phyloP scores from a whole-genome alignment of 2,329 filamentous ascomycete species.

The Alternaria infectoria region DNA sequence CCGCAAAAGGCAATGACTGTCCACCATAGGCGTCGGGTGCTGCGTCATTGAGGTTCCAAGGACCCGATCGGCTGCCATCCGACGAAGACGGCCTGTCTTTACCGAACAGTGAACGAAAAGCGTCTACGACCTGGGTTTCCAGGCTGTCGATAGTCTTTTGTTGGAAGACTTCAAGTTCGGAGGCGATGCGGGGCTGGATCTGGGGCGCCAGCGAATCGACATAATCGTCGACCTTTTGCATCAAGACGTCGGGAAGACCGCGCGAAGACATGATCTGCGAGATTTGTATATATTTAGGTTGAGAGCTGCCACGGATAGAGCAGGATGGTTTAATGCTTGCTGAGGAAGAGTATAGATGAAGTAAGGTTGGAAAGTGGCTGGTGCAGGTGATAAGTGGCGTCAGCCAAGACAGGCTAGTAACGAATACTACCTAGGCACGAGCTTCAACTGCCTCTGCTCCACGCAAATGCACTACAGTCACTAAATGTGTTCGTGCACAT shows the following conservation, averaged over 20 bases:
- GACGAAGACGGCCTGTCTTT: slow-evolving; percentile 23
- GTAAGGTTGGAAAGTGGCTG: not conserved
- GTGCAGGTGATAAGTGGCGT: not conserved
- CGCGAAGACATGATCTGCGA: slow-evolving; percentile 23
- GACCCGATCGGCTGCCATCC: slow-evolving; percentile 21
- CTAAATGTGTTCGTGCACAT: not conserved
- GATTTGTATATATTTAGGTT: not conserved
- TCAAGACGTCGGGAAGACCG: slow-evolving; percentile 30
- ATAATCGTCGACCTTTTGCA: slow-evolving; percentile 39
- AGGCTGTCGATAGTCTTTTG: slow-evolving; percentile 42
- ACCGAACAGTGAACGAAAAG: slow-evolving; percentile 37
- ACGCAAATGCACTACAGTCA: not conserved
- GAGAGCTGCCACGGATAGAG: not conserved
- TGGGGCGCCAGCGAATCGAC: slow-evolving; percentile 40
- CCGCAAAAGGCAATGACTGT: slow-evolving; percentile 37
- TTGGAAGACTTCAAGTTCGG: slow-evolving; percentile 38
- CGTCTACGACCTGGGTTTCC: slow-evolving; percentile 37
- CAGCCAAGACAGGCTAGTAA: not conserved
- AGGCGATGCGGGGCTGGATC: slow-evolving; percentile 40
- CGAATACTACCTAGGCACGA: not conserved
- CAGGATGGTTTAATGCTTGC: not conserved
- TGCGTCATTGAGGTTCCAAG: slow-evolving; percentile 32
- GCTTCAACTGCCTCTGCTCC: not conserved
- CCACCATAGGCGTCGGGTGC: slow-evolving; percentile 39
- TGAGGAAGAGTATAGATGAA: not conserved